A percentile compares a stretch with the other conserved stretches of the same genome.
Evolutionary conservation across 768 basidiomycete species (phyloP).

Genomic region (Pilatotrama ljubarskyi): DNA sequence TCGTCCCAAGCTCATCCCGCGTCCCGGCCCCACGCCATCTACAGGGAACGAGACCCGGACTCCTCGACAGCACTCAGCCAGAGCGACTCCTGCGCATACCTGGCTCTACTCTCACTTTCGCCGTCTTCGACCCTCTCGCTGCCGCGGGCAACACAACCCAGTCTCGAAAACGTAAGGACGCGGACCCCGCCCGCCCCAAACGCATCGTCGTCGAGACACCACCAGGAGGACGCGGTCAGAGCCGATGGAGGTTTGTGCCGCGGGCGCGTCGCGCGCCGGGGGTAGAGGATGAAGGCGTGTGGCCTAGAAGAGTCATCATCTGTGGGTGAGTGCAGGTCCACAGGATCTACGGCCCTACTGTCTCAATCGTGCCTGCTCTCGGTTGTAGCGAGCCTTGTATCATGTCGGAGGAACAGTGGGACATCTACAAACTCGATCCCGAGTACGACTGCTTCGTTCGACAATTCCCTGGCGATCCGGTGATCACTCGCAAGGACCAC

Average conservation of each 20-base stretch:
- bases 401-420: conserved; percentile 79
- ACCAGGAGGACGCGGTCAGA: conserved; percentile 45
- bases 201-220: conserved; percentile 74
- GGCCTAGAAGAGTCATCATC: conserved; percentile 66
- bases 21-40: conserved; percentile 14
- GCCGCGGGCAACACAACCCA: conserved; percentile 45
- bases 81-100: conserved; percentile 60
- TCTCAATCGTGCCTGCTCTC: conserved; percentile 3
- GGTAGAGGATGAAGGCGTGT: conserved; percentile 63
- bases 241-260: conserved; percentile 78
- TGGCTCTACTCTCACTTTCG: conserved; percentile 65
- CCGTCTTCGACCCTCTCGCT: conserved; percentile 69
- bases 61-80: conserved; percentile 63
- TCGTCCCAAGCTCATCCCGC: conserved; percentile 15
- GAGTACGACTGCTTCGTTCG: conserved; percentile 65
- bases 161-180: conserved; percentile 44
- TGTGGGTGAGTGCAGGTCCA: conserved; percentile 56
- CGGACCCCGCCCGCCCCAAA: conserved; percentile 56
- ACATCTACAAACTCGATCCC: conserved; percentile 80
- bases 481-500: conserved; percentile 27
- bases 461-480: conserved; percentile 25
- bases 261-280: conserved; percentile 59
- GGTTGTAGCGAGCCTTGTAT: conserved; percentile 50
- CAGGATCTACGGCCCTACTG: not conserved
- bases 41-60: conserved; percentile 56